Conservation (phyloP, 257 asterid species). For the Solanum acaule region DNA sequence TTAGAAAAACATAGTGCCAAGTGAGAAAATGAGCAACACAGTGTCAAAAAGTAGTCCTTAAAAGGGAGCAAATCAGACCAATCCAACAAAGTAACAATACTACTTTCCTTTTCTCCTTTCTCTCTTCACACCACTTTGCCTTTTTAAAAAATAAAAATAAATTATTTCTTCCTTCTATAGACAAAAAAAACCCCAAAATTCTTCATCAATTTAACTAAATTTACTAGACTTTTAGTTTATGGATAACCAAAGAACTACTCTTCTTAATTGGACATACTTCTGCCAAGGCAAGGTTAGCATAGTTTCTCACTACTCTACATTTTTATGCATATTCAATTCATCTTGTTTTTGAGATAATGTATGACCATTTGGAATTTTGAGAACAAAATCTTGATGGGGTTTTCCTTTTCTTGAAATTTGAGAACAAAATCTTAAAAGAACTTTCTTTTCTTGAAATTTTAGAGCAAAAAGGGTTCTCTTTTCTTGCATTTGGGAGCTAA, state of each 20-base stretch:
- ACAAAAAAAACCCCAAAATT: neutral
- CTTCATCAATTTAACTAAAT: neutral
- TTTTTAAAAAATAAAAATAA: no score
- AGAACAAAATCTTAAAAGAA: neutral
- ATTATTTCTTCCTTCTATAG: neutral
- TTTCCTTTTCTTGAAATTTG: neutral
- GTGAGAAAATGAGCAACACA: neutral
- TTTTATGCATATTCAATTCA: neutral
- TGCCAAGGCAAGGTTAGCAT: slow-evolving; percentile 60
- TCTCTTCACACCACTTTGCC: neutral
- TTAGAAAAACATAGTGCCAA: neutral
- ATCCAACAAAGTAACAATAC: neutral
- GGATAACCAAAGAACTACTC: slow-evolving; percentile 52
- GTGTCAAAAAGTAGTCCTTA: slow-evolving; percentile 3
- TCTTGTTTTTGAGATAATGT: neutral
- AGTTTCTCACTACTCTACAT: neutral
- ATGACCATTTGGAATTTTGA: neutral
- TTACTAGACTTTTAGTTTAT: slow-evolving; percentile 4
- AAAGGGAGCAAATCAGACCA: slow-evolving; percentile 1
- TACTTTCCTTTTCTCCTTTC: neutral
- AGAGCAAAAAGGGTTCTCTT: neutral
- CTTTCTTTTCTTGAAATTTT: neutral
- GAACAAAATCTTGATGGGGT: neutral
- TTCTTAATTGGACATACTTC: slow-evolving; percentile 54
- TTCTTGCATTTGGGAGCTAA: neutral